These are phyloP conservation scores for Naganishia sp. DNA, from an alignment of 1,284 basidiomycete genomes.

Conservation along the genomic window DNA sequence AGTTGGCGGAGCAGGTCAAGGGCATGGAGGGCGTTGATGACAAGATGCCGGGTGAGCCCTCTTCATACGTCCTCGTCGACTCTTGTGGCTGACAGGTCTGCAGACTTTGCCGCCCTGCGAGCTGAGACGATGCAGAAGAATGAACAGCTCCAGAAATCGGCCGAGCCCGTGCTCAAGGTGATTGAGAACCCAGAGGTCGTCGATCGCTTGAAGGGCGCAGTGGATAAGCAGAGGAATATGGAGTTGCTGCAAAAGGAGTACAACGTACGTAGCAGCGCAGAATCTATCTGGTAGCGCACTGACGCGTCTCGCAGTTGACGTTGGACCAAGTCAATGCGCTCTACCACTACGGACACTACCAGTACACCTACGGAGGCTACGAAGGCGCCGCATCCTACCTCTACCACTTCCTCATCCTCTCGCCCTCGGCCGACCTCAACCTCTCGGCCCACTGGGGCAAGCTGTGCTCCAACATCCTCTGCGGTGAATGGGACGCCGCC, in stretches of 20 bases:
- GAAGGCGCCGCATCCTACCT: conserved; percentile 94
- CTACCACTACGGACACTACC: conserved; percentile 97
- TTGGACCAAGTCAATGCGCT: conserved; percentile 92
- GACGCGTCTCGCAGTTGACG: conserved; percentile 64
- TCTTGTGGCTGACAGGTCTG: background rate
- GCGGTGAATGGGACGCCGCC: conserved; percentile 91
- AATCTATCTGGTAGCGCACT: background rate
- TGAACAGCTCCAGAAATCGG: conserved; percentile 80
- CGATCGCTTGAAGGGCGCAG: conserved; percentile 64
- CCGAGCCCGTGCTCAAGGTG: conserved; percentile 88
- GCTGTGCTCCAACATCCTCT: conserved; percentile 91
- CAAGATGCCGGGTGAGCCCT: conserved; percentile 22
- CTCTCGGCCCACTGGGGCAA: conserved; percentile 98
- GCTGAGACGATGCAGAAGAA: conserved; percentile 79
- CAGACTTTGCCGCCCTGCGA: conserved; percentile 79
- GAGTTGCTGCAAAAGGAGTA: conserved; percentile 92
- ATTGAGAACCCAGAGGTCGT: conserved; percentile 95
- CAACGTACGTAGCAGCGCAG: conserved; percentile 61
- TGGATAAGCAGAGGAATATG: conserved; percentile 96
- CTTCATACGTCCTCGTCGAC: background rate
- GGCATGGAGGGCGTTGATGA: conserved; percentile 63
- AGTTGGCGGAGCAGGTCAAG: conserved; percentile 73
- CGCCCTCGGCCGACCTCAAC: conserved; percentile 86
- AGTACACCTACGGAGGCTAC: conserved; percentile 96
- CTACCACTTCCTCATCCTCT: conserved; percentile 97